phyloP scores from a whole-genome alignment of 2,329 filamentous ascomycete species.

The Lasiodiplodia citricola region DNA sequence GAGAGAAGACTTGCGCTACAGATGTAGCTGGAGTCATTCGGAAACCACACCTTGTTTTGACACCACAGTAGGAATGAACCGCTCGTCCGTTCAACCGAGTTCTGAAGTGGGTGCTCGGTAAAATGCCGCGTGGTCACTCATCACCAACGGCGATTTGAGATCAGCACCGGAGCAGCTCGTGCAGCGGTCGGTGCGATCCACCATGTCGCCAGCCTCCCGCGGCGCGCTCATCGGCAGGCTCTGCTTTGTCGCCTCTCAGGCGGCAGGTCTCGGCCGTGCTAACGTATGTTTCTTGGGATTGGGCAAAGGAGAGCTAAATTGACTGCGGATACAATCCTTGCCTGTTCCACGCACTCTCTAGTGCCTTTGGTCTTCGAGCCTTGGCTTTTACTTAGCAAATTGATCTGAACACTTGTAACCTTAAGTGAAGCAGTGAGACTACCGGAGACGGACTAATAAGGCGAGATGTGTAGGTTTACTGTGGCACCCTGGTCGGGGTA shows the following conservation, averaged over 20 bases:
- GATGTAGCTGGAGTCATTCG: slow-evolving; percentile 3
- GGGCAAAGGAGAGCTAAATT: slow-evolving; percentile 17
- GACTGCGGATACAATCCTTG: not conserved
- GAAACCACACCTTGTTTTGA: not conserved
- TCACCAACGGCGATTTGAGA: not conserved
- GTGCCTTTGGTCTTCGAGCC: not conserved
- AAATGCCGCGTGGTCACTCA: not conserved
- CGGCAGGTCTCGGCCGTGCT: not conserved
- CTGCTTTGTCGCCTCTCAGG: not conserved
- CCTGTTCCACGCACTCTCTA: not conserved
- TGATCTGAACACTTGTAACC: not conserved
- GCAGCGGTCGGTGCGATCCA: not conserved
- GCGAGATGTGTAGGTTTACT: not conserved
- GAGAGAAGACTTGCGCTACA: not conserved
- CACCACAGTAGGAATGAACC: not conserved
- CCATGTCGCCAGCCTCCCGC: not conserved
- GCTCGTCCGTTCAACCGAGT: not conserved
- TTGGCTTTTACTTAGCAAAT: slow-evolving; percentile 10
- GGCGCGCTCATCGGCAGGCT: not conserved
- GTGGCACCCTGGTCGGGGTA: not conserved
- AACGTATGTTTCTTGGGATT: not conserved
- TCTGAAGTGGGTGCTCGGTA: not conserved
- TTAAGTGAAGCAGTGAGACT: not conserved
- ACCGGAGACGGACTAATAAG: not conserved
- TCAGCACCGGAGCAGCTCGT: slow-evolving; percentile 7